Evolutionary conservation across 768 basidiomycete species (phyloP).

Genomic region (Lactifluus echinatus): DNA sequence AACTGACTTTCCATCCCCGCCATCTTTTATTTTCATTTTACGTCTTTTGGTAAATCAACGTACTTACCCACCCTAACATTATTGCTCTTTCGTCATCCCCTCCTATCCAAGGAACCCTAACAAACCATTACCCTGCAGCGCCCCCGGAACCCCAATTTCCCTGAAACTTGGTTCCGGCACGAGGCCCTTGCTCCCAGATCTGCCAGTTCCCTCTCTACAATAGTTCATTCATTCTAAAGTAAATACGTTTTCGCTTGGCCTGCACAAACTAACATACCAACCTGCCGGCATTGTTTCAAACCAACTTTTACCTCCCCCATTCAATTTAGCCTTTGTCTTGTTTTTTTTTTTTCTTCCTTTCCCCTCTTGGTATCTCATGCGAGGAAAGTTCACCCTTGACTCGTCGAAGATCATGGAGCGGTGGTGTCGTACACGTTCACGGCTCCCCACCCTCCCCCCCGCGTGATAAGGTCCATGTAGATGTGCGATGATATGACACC

Average conservation of each 20-base stretch:
- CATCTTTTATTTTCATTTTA: conserved; percentile 16
- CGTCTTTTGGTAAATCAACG: conserved; percentile 18
- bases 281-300: conserved; percentile 13
- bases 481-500: conserved; percentile 13
- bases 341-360: background rate
- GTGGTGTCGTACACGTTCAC: conserved; percentile 11
- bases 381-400: background rate
- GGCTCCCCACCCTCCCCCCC: background rate
- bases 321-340: background rate
- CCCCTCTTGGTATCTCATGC: background rate
- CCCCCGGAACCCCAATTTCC: conserved; percentile 15
- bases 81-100: conserved; percentile 8
- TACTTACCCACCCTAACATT: conserved; percentile 15
- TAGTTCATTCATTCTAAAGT: conserved; percentile 1
- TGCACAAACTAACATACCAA: background rate
- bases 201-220: conserved; percentile 13
- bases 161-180: conserved; percentile 9
- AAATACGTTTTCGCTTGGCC: conserved; percentile 8
- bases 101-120: conserved; percentile 14
- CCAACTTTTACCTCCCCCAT: conserved; percentile 9
- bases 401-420: background rate
- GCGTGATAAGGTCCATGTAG: conserved; percentile 9
- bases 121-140: conserved; percentile 2
- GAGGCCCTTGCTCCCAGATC: conserved; percentile 7
- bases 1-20: conserved; percentile 16